Evolutionary conservation across 495 filamentous ascomycete species (phyloP), one percentile per base, ranked within the genome.

Genomic region (Talaromyces thailandensis): DNA sequence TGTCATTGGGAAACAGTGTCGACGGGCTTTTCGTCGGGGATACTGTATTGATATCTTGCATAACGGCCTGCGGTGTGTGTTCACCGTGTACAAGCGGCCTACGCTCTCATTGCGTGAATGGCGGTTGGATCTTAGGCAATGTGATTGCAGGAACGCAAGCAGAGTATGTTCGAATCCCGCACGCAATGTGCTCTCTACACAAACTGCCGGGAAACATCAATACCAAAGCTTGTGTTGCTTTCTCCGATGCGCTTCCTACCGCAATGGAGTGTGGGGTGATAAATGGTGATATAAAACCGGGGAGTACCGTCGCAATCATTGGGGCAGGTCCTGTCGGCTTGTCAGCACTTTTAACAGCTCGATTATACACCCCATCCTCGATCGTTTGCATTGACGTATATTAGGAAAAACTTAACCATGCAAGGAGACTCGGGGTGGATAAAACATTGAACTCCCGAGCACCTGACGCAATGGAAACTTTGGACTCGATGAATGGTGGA

Each of bases 1-100:
- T 90, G 26, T 73, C 80, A 25, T 77, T 90, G n/a, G 91, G 90
- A 0, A 64, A 81, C 0, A 80, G 62, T 0, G 84, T 91, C 8
- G 82, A 68, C 32, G 76, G 71, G 7, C 72, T 86, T n/a, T 62
- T 62, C 29, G 68, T 73, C 60, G 70, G 77, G 50, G 70, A 81
- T 25, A 63, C 48, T 11, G 76, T 81, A 2, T 58, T 81, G 7
- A 73, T 79, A 45, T 71, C 71, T 23, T 77, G 72, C 52, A 77
- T 79, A 58, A 69, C 65, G 14, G 63, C 68, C 24, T 79, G 76
- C 59, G 73, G 70, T 0, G 69, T 65, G 7, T 79, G 78, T 62
- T 61, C 53, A n/a, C 71, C 66, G 56, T 81, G 76, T 67, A 62
- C 67, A 8, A 68, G 61, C 35, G 66, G 68, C 2, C 70, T 80